These are phyloP conservation scores for Dioszegia hungarica DNA, from an alignment of 768 basidiomycete species.

Conservation along the genomic window DNA sequence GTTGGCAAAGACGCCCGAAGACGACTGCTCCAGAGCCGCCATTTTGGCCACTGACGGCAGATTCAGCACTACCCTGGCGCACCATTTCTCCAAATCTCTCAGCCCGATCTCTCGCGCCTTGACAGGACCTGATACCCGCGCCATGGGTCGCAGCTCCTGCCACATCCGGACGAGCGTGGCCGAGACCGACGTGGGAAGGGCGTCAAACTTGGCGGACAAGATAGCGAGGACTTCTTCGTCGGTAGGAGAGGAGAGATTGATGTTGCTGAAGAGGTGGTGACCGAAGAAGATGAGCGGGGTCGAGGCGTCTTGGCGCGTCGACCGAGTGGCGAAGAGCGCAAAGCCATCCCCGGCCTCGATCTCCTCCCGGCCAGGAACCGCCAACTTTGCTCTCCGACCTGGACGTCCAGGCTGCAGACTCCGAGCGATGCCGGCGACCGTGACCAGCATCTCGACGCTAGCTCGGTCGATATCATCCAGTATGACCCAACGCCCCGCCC, in stretches of 20 bases:
- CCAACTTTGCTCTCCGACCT: conserved; percentile 58
- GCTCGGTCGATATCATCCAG: conserved; percentile 89
- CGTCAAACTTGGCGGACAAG: conserved; percentile 62
- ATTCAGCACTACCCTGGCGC: conserved; percentile 63
- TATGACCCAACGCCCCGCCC: conserved; percentile 85
- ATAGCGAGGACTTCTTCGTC: conserved; percentile 67
- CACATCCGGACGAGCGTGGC: conserved; percentile 64
- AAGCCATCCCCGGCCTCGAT: conserved; percentile 75
- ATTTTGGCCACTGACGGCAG: conserved; percentile 55
- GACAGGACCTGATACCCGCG: conserved; percentile 21
- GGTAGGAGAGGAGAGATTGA: conserved; percentile 61
- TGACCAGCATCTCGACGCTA: conserved; percentile 79
- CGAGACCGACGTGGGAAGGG: conserved; percentile 56
- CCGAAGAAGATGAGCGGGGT: conserved; percentile 71
- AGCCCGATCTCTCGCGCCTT: conserved; percentile 57
- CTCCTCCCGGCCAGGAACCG: conserved; percentile 67
- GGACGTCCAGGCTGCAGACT: conserved; percentile 61
- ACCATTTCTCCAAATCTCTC: conserved; percentile 76
- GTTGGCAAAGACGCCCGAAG: conserved; percentile 59
- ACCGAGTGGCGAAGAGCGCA: conserved; percentile 78
- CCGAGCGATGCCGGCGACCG: conserved; percentile 77
- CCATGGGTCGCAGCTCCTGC: conserved; percentile 54
- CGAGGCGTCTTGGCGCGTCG: conserved; percentile 56
- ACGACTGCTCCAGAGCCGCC: conserved; percentile 15
- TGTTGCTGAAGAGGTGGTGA: conserved; percentile 73